Conservation (phyloP, 2,329 filamentous ascomycete species). For the Knoxdaviesia capensis region DNA sequence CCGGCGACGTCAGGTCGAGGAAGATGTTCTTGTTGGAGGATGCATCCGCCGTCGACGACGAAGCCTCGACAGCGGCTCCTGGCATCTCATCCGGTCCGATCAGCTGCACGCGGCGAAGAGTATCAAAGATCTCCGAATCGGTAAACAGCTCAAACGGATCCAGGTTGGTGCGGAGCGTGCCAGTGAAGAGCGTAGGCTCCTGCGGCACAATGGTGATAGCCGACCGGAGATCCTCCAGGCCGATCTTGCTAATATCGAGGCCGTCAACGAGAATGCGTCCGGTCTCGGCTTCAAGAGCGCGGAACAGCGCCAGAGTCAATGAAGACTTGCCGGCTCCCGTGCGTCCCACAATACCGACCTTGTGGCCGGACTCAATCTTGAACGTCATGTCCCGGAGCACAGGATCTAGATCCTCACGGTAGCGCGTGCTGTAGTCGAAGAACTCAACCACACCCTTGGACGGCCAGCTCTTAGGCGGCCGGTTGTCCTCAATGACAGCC, state of each 20-base stretch:
- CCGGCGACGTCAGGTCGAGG: slow-evolving; percentile 61
- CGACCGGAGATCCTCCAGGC: slow-evolving; percentile 80
- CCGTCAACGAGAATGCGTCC: slow-evolving; percentile 83
- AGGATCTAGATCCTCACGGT: slow-evolving; percentile 69
- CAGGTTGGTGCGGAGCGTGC: slow-evolving; percentile 78
- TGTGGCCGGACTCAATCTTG: slow-evolving; percentile 69
- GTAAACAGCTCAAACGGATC: slow-evolving; percentile 82
- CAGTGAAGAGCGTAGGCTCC: slow-evolving; percentile 85
- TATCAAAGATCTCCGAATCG: slow-evolving; percentile 76
- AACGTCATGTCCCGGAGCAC: slow-evolving; percentile 73
- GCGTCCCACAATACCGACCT: slow-evolving; percentile 87
- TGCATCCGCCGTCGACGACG: slow-evolving; percentile 11
- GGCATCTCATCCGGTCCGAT: slow-evolving; percentile 39
- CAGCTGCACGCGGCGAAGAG: slow-evolving; percentile 72
- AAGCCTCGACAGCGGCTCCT: slow-evolving; percentile 3
- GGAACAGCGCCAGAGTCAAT: slow-evolving; percentile 78
- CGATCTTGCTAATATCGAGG: slow-evolving; percentile 76
- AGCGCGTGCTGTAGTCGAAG: slow-evolving; percentile 70
- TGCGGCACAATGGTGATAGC: slow-evolving; percentile 95
- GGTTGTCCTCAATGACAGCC: slow-evolving; percentile 54
- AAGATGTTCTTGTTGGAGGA: slow-evolving; percentile 88
- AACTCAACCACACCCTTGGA: slow-evolving; percentile 74
- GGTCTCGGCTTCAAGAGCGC: slow-evolving; percentile 74
- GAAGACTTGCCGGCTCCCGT: slow-evolving; percentile 96
- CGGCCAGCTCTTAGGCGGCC: slow-evolving; percentile 69